Percentiles rank a stretch among this genome's conserved stretches.
phyloP scores from a whole-genome alignment of 108 stramenopile species.

The Ochromonas danica region DNA sequence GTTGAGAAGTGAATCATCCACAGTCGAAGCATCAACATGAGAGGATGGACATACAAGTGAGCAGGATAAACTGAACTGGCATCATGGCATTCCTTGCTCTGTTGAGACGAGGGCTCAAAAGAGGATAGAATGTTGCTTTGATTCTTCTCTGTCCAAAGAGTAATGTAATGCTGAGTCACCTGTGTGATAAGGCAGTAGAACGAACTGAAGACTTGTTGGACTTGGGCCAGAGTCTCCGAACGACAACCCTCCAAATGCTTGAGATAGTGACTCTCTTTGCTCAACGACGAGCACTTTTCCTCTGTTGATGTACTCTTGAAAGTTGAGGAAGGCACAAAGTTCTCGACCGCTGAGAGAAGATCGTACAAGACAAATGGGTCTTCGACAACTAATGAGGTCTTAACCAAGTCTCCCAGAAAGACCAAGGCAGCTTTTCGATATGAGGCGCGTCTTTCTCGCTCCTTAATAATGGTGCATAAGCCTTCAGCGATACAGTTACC shows the following conservation, averaged over 20 bases:
- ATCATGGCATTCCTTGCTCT: no score
- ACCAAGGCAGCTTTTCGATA: not conserved
- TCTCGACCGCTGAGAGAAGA: not conserved
- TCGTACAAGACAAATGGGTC: not conserved
- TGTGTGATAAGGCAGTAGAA: no score
- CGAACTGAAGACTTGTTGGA: no score
- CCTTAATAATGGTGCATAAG: not conserved
- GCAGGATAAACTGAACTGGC: no score
- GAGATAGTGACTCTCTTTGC: conserved; percentile 47
- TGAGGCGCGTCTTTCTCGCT: not conserved
- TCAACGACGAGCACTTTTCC: conserved; percentile 37
- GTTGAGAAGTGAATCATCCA: conserved; percentile 21
- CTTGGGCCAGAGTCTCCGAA: conserved; percentile 24
- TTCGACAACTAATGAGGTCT: not conserved
- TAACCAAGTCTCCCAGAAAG: not conserved
- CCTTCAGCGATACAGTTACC: not conserved
- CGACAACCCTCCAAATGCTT: conserved; percentile 48
- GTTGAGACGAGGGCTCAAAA: no score
- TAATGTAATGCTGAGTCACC: no score
- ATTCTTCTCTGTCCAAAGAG: no score
- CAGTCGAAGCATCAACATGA: not conserved
- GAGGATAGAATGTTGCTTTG: no score
- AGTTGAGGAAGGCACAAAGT: conserved; percentile 32
- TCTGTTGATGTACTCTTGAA: conserved; percentile 29
- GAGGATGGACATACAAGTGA: not conserved